Evolutionary conservation across 2,329 filamentous ascomycete genomes (phyloP).

Genomic region (Trichoderma citrinoviride): DNA sequence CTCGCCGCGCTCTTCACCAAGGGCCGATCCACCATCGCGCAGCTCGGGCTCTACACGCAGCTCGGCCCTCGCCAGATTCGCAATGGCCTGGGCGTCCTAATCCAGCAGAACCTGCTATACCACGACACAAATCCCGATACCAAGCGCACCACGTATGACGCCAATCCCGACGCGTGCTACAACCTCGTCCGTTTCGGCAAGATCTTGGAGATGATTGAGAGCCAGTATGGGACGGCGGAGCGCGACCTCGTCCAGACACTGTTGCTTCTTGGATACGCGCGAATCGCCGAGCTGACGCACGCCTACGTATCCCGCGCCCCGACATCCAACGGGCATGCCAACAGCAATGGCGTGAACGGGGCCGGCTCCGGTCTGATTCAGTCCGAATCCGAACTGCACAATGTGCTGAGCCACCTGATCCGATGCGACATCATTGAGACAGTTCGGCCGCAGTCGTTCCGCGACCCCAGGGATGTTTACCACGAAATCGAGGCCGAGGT

Average conservation of each 20-base stretch:
- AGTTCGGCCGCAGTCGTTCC: slow-evolving; percentile 55
- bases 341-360: slow-evolving; percentile 17
- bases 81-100: slow-evolving; percentile 76
- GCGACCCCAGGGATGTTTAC: slow-evolving; percentile 59
- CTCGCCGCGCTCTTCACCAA: slow-evolving; percentile 74
- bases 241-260: slow-evolving; percentile 72
- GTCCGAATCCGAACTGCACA: slow-evolving; percentile 49
- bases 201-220: slow-evolving; percentile 72
- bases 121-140: slow-evolving; percentile 64
- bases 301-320: slow-evolving; percentile 50
- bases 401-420: slow-evolving; percentile 54
- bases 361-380: slow-evolving; percentile 39
- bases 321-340: slow-evolving; percentile 35
- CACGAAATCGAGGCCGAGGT: slow-evolving; percentile 63
- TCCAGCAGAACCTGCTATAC: slow-evolving; percentile 84
- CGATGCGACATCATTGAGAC: slow-evolving; percentile 66
- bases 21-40: slow-evolving; percentile 70
- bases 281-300: slow-evolving; percentile 65
- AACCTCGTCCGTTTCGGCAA: slow-evolving; percentile 77
- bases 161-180: slow-evolving; percentile 77
- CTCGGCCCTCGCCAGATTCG: slow-evolving; percentile 73
- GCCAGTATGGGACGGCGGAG: slow-evolving; percentile 71
- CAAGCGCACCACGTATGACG: slow-evolving; percentile 73
- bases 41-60: slow-evolving; percentile 68
- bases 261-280: slow-evolving; percentile 73